phyloP scores from a whole-genome alignment of 495 filamentous ascomycete species.

The Patellaria atrata region DNA sequence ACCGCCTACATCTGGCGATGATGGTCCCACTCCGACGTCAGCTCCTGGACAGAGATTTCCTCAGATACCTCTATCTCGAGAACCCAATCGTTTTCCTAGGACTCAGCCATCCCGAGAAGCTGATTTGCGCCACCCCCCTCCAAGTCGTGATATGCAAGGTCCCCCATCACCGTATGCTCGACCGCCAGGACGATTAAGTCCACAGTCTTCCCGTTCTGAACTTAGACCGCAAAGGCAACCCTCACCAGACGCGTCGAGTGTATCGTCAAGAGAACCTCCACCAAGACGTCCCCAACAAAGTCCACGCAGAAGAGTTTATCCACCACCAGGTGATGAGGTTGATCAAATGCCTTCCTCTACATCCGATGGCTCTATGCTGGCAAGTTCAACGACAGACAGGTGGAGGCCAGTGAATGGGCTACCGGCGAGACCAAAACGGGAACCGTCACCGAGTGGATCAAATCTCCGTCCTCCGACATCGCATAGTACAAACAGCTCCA shows the following conservation, averaged over 20 bases:
- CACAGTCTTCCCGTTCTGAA: conserved; percentile 23
- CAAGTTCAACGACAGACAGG: conserved; percentile 6
- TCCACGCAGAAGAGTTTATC: conserved; percentile 8
- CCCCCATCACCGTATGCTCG: background rate
- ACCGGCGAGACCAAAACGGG: conserved; percentile 4
- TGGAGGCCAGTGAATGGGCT: conserved; percentile 10
- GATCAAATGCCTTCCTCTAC: conserved; percentile 8
- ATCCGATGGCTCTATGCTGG: conserved; percentile 5
- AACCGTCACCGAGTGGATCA: conserved; percentile 13
- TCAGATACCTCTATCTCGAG: conserved; percentile 6
- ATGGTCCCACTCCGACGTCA: conserved; percentile 4
- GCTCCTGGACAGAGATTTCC: conserved; percentile 5
- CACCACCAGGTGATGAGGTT: conserved; percentile 12
- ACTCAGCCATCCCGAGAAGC: conserved; percentile 19
- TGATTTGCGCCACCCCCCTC: conserved; percentile 13
- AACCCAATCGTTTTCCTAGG: conserved; percentile 10
- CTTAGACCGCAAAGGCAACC: conserved; percentile 8
- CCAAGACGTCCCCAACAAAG: conserved; percentile 8
- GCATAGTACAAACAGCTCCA: conserved; percentile 17
- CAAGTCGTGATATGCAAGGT: conserved; percentile 17
- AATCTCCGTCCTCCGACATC: conserved; percentile 12
- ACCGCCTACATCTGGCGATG: conserved; percentile 6
- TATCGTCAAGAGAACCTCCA: conserved; percentile 9
- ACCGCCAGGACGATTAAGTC: conserved; percentile 15
- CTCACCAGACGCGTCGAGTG: conserved; percentile 17